Percentiles rank a stretch among this genome's conserved stretches.
These are phyloP conservation scores for Saussurea involucrata DNA, from an alignment of 129 eudicot species.

Conservation along the genomic window DNA sequence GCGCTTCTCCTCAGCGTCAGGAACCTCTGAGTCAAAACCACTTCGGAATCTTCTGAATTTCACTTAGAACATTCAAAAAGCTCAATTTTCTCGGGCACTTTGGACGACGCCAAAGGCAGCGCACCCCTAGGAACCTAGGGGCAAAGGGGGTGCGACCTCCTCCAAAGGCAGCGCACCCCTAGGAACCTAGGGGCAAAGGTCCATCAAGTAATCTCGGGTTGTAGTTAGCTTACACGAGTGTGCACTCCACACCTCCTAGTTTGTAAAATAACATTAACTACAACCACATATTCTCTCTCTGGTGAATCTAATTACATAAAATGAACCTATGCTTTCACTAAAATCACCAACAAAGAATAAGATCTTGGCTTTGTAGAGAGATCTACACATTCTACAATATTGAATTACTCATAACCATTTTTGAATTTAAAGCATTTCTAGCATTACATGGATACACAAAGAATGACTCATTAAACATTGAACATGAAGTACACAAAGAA, in stretches of 20 bases:
- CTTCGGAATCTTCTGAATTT: not conserved
- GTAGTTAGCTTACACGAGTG: no score
- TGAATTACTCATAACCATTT: not conserved
- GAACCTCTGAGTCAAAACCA: not conserved
- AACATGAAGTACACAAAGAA: not conserved
- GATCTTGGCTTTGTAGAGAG: not conserved
- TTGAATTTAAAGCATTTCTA: not conserved
- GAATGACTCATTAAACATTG: not conserved
- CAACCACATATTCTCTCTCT: not conserved
- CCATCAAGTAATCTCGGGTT: no score
- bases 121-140: not conserved
- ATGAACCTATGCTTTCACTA: not conserved
- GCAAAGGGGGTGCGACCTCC: no score
- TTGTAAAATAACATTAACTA: no score
- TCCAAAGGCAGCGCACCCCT: no score
- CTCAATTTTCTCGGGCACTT: not conserved
- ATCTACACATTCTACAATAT: not conserved
- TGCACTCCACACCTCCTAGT: no score
- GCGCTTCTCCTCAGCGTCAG: no score
- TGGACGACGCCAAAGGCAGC: not conserved
- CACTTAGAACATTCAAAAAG: not conserved
- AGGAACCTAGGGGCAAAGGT: not conserved
- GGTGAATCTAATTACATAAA: not conserved
- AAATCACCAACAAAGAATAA: not conserved
- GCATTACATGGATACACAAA: not conserved